Conservation (phyloP, 1,284 basidiomycete genomes). For the Heterobasidion occidentale region DNA sequence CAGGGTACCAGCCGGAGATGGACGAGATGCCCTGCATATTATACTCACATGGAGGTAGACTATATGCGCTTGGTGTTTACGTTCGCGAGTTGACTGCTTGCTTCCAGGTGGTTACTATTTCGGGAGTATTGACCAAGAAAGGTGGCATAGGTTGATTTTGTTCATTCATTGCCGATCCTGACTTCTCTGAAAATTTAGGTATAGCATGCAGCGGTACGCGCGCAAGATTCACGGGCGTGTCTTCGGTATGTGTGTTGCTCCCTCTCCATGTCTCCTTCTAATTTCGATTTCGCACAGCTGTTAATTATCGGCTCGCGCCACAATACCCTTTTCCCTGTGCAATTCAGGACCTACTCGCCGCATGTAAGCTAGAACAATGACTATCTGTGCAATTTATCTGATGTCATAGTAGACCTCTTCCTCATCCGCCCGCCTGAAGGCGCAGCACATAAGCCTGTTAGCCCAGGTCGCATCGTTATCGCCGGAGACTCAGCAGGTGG, state of each 20-base stretch:
- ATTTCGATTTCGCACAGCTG: conserved; percentile 37
- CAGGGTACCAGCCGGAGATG: conserved; percentile 59
- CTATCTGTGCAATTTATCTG: not conserved
- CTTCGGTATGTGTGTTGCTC: conserved; percentile 46
- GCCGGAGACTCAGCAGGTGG: conserved; percentile 95
- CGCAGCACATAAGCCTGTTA: conserved; percentile 69
- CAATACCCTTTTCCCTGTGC: conserved; percentile 98
- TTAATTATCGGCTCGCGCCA: conserved; percentile 87
- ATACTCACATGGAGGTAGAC: conserved; percentile 71
- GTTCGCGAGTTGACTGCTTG: not conserved
- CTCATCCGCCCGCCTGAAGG: conserved; percentile 58
- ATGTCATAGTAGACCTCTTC: conserved; percentile 43
- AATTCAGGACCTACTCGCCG: conserved; percentile 70
- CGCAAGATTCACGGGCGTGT: conserved; percentile 87
- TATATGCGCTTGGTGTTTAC: conserved; percentile 5
- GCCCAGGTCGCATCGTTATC: conserved; percentile 78
- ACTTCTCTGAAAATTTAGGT: conserved; percentile 31
- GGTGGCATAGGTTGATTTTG: conserved; percentile 27
- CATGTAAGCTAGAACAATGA: conserved; percentile 44
- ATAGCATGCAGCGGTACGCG: conserved; percentile 80
- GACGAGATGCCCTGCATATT: conserved; percentile 83
- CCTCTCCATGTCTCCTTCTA: not conserved
- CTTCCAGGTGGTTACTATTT: conserved; percentile 71
- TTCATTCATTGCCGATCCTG: conserved; percentile 9
- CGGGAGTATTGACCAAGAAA: conserved; percentile 73